Conservation (phyloP, 306 rosid species). For the Begonia loranthoides region DNA sequence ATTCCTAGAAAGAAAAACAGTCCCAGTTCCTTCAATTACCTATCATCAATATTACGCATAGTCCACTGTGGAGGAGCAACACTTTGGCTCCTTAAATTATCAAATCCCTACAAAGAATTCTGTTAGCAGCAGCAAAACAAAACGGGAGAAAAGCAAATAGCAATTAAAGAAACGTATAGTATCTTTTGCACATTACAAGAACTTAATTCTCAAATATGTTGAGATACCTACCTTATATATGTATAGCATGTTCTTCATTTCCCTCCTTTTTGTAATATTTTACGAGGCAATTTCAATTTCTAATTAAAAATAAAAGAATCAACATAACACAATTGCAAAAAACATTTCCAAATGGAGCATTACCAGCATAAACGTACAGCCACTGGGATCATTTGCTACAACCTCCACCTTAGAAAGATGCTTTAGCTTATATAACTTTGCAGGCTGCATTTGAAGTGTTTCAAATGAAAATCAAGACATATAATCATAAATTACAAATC, state of each 20-base stretch:
- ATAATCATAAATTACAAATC: too few relatives aligned
- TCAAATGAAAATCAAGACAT: not conserved
- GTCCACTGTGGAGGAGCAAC: slow-evolving; percentile 98
- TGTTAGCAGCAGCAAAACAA: slow-evolving; percentile 2
- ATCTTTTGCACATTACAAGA: too few relatives aligned
- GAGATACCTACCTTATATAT: not conserved
- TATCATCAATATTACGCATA: slow-evolving; percentile 89
- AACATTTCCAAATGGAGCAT: slow-evolving; percentile 12
- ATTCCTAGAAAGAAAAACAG: too few relatives aligned
- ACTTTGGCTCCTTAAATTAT: slow-evolving; percentile 74
- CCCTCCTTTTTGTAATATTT: not conserved
- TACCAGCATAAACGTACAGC: slow-evolving; percentile 91
- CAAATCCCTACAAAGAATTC: slow-evolving; percentile 61
- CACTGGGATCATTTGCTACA: slow-evolving; percentile 71
- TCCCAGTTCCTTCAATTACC: slow-evolving; percentile 23
- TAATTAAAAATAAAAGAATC: not conserved
- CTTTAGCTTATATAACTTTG: slow-evolving; percentile 86
- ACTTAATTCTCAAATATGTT: too few relatives aligned
- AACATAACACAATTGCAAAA: not conserved
- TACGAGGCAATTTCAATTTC: not conserved
- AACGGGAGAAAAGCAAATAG: not conserved
- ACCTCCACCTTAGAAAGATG: slow-evolving; percentile 95
- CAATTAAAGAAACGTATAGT: not conserved
- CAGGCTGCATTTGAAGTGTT: slow-evolving; percentile 51
- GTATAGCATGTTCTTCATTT: not conserved